Evolutionary conservation across 306 rosid genomes (phyloP).

Genomic region (Rosa multiflora): DNA sequence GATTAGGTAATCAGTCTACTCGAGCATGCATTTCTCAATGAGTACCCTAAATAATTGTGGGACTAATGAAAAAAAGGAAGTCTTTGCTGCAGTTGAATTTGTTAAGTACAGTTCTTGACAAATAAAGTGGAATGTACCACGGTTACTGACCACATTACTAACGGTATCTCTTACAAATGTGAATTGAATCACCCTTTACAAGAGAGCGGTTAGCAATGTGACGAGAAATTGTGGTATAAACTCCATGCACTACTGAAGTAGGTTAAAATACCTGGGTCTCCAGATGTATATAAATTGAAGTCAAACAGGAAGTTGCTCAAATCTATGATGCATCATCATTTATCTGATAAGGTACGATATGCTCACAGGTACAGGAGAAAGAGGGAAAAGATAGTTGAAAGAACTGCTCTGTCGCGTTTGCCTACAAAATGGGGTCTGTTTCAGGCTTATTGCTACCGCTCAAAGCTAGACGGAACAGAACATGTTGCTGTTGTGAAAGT

Average conservation of each 20-base stretch:
- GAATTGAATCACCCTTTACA: neutral
- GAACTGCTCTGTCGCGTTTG: slow-evolving; percentile 56
- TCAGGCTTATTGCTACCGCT: slow-evolving; percentile 69
- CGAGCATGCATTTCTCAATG: neutral
- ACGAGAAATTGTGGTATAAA: neutral
- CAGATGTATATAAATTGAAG: neutral
- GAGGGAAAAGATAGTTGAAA: slow-evolving; percentile 75
- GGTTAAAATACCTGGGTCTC: neutral
- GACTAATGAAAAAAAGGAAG: neutral
- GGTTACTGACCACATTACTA: neutral
- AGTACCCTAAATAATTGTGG: neutral
- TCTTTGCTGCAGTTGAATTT: neutral
- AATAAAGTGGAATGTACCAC: neutral
- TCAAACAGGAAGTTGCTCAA: neutral
- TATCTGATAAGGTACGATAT: neutral
- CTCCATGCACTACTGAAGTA: neutral
- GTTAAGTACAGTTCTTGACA: neutral
- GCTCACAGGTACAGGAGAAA: slow-evolving; percentile 72
- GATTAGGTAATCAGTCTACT: slow-evolving; percentile 50
- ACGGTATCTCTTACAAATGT: neutral
- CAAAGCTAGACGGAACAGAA: slow-evolving; percentile 76
- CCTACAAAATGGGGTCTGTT: slow-evolving; percentile 88
- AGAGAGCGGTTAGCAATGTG: neutral
- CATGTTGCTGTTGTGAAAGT: slow-evolving; percentile 82
- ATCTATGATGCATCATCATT: neutral